A percentile compares a stretch with the other conserved stretches of the same genome.
Evolutionary conservation across 345 rosid species (phyloP).

Genomic region (Murraya paniculata): DNA sequence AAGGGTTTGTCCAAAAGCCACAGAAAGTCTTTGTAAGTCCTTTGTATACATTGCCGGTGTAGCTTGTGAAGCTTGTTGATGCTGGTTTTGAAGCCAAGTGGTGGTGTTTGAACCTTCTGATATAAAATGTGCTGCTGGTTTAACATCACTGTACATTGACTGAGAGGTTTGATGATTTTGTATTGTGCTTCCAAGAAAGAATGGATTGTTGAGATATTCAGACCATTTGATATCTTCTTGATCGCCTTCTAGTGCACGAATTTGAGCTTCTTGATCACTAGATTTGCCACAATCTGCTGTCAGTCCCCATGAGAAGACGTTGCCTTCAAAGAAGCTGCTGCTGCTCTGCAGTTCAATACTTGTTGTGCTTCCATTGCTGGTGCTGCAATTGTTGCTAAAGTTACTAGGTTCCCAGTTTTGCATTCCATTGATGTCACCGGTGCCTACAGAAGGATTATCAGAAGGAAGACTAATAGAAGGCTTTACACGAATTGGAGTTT

Average conservation of each 20-base stretch:
- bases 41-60: slow-evolving; percentile 30
- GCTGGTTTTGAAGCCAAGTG: slow-evolving; percentile 24
- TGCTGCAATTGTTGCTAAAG: slow-evolving; percentile 27
- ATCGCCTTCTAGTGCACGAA: background rate
- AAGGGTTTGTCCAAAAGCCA: slow-evolving; percentile 39
- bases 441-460: slow-evolving; percentile 30
- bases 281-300: slow-evolving; percentile 27
- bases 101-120: slow-evolving; percentile 12
- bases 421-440: slow-evolving; percentile 21
- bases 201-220: slow-evolving; percentile 44
- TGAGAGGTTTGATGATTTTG: slow-evolving; percentile 34
- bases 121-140: slow-evolving; percentile 29
- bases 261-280: slow-evolving; percentile 10
- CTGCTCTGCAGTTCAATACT: slow-evolving; percentile 47
- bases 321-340: slow-evolving; percentile 33
- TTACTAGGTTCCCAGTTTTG: slow-evolving; percentile 32
- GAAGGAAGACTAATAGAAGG: slow-evolving; percentile 61
- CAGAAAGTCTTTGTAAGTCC: slow-evolving; percentile 38
- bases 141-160: slow-evolving; percentile 27
- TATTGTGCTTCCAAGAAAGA: slow-evolving; percentile 28
- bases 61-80: slow-evolving; percentile 26
- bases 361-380: slow-evolving; percentile 33
- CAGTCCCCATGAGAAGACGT: slow-evolving; percentile 36
- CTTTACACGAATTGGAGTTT: slow-evolving; percentile 42
- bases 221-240: slow-evolving; percentile 50